A percentile compares a stretch with the other conserved stretches of the same genome.
These are phyloP conservation scores for Chaetomiaceae sp. DNA, from an alignment of 2,329 filamentous ascomycete genomes.

Conservation along the genomic window DNA sequence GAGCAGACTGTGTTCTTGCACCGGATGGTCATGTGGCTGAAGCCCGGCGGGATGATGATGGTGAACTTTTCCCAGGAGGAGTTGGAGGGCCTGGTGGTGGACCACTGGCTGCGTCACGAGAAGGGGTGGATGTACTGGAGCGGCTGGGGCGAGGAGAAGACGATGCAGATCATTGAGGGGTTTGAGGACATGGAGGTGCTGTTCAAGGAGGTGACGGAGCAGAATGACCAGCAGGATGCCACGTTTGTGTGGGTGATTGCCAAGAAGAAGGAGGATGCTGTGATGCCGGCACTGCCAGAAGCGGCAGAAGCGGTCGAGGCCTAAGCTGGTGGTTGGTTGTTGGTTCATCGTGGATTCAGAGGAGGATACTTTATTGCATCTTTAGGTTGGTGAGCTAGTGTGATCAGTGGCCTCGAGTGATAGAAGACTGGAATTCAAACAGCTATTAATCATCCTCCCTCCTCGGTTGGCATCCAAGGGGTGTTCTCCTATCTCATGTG, in stretches of 20 bases:
- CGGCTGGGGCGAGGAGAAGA: constrained; percentile 36
- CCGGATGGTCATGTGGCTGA: constrained; percentile 46
- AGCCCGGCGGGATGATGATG: constrained; percentile 47
- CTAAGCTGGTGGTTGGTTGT: no score
- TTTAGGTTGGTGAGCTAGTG: no score
- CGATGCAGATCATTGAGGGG: constrained; percentile 29
- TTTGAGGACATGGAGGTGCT: constrained; percentile 31
- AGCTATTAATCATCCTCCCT: no score
- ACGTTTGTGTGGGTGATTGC: constrained; percentile 41
- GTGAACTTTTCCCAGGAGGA: constrained; percentile 40
- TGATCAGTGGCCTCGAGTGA: no score
- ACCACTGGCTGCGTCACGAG: constrained; percentile 36
- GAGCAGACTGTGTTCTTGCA: constrained; percentile 46
- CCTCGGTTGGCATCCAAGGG: no score
- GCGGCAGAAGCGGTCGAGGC: no score
- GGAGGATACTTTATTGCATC: no score
- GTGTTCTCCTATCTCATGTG: no score
- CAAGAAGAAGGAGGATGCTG: constrained; percentile 24
- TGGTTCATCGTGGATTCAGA: no score
- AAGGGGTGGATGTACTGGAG: constrained; percentile 44
- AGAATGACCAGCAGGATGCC: constrained; percentile 32
- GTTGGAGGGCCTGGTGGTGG: constrained; percentile 28
- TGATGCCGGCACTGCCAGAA: no score
- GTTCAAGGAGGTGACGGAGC: constrained; percentile 28
- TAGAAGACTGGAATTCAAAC: no score